phyloP scores from a whole-genome alignment of 371 early-diverging fungal genomes.

The Dentiscutata heterogama region DNA sequence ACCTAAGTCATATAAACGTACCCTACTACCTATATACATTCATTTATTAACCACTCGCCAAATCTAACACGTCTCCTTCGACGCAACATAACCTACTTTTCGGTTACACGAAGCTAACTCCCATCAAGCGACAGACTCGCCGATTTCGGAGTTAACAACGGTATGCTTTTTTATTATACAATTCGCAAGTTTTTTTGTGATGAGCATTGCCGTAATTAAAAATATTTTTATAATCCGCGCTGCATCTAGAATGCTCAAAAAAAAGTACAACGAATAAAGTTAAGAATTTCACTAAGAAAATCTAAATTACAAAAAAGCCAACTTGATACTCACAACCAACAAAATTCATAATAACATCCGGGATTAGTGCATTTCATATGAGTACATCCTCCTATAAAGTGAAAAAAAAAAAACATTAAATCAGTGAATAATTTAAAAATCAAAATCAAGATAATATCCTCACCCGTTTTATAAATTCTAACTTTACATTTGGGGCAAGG shows the following conservation, averaged over 20 bases:
- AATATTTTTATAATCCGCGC: slow-evolving; percentile 26
- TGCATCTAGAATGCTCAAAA: not conserved
- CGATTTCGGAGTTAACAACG: too few species aligned
- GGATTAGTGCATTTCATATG: slow-evolving; percentile 17
- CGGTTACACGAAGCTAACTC: too few species aligned
- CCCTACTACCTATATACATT: too few species aligned
- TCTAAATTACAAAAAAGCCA: not conserved
- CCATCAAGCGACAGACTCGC: too few species aligned
- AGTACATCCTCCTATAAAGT: slow-evolving; percentile 6
- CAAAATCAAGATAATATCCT: not conserved
- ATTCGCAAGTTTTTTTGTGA: slow-evolving; percentile 3
- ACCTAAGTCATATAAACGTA: too few species aligned
- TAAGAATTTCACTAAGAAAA: not conserved
- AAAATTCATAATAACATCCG: slow-evolving; percentile 17
- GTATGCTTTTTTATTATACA: not conserved
- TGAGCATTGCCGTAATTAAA: not conserved
- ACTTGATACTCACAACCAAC: slow-evolving; percentile 22
- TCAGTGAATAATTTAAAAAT: not conserved
- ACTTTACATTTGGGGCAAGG: slow-evolving; percentile 23
- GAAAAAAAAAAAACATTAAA: not conserved
- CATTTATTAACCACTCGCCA: too few species aligned
- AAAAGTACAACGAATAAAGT: not conserved
- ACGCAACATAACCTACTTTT: too few species aligned
- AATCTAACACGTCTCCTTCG: too few species aligned
- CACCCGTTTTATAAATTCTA: not conserved